Conservation (phyloP, 352 stramenopile species). For the Pythium chondricola region DNA sequence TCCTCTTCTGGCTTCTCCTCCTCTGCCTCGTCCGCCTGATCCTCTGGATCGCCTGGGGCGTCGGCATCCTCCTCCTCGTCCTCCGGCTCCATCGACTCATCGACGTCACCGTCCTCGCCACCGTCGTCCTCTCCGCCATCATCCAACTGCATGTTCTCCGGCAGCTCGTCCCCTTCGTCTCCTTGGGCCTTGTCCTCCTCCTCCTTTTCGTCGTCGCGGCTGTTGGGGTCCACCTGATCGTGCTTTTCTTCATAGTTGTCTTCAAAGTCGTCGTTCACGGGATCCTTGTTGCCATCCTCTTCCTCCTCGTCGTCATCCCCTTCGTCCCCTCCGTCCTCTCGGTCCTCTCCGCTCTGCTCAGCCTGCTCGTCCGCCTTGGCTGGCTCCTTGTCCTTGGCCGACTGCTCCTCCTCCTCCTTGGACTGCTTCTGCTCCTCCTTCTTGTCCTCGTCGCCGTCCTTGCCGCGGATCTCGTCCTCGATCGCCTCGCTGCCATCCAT, state of each 20-base stretch:
- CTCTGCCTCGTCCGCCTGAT: conserved; percentile 52
- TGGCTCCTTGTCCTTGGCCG: conserved; percentile 57
- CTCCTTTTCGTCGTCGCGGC: conserved; percentile 23
- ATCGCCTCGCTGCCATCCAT: conserved; percentile 66
- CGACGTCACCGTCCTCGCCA: conserved; percentile 30
- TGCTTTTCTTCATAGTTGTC: conserved; percentile 54
- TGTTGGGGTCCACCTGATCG: conserved; percentile 31
- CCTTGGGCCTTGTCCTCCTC: conserved; percentile 57
- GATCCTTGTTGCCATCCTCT: conserved; percentile 50
- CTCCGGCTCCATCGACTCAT: conserved; percentile 54
- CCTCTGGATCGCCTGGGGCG: conserved; percentile 31
- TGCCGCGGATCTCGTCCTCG: conserved; percentile 85
- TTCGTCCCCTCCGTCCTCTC: conserved; percentile 38
- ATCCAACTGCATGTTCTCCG: conserved; percentile 86
- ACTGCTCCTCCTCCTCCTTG: conserved; percentile 55
- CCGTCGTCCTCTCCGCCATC: conserved; percentile 52
- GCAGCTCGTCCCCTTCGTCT: conserved; percentile 62
- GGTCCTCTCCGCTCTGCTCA: conserved; percentile 36
- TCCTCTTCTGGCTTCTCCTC: conserved; percentile 70
- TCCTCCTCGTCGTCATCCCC: conserved; percentile 58
- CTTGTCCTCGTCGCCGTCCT: conserved; percentile 58
- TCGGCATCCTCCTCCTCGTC: conserved; percentile 27
- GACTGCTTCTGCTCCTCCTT: conserved; percentile 52
- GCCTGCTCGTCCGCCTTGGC: conserved; percentile 54
- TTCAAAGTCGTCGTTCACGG: conserved; percentile 79